Evolutionary conservation across 176 grass and related monocot genomes (phyloP).

Genomic region (Oropetium thomaeum): DNA sequence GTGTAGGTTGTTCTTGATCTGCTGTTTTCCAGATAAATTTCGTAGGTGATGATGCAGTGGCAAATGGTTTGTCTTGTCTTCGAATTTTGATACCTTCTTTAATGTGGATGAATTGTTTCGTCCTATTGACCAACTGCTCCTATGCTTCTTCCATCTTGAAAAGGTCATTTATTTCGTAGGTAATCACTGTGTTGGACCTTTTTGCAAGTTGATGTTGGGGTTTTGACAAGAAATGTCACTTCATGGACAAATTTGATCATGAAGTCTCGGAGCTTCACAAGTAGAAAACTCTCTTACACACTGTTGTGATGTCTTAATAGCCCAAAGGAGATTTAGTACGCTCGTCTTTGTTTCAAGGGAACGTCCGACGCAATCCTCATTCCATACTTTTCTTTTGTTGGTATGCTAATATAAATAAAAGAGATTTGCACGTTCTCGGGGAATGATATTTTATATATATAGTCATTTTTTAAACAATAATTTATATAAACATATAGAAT

Average conservation of each 20-base stretch:
- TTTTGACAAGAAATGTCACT: slow-evolving; percentile 81
- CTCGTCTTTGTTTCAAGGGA: slow-evolving; percentile 9
- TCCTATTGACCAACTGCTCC: background rate
- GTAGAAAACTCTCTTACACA: slow-evolving; percentile 27
- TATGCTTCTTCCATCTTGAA: background rate
- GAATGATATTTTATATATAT: too few species aligned
- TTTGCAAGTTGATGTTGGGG: slow-evolving; percentile 49
- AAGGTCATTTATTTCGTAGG: background rate
- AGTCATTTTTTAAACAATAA: too few species aligned
- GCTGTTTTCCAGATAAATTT: background rate
- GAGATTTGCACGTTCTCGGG: too few species aligned
- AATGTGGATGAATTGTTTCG: background rate
- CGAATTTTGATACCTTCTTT: background rate
- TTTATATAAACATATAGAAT: too few species aligned
- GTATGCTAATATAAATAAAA: slow-evolving; percentile 50
- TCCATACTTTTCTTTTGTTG: background rate
- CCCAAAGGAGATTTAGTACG: slow-evolving; percentile 17
- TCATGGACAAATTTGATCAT: slow-evolving; percentile 85
- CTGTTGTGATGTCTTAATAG: slow-evolving; percentile 39
- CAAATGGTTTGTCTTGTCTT: background rate
- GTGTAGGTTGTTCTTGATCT: background rate
- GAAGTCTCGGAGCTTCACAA: slow-evolving; percentile 75
- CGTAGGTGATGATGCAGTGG: background rate
- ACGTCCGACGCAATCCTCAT: slow-evolving; percentile 2
- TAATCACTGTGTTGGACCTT: slow-evolving; percentile 5